Conservation (phyloP, 768 basidiomycete genomes). For the Lactarius quietus region DNA sequence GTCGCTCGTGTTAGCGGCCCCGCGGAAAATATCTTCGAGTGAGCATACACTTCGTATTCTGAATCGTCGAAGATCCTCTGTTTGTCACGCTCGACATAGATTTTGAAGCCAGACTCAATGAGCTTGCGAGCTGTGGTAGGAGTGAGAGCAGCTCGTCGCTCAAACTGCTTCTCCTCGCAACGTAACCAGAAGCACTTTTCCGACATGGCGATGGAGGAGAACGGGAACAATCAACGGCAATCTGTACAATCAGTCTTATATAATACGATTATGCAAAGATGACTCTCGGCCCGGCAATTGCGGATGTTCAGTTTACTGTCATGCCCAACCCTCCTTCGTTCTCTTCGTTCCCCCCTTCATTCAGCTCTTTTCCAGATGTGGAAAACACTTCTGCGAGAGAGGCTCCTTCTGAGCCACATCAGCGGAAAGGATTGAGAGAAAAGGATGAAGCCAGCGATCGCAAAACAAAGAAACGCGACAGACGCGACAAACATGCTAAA, state of each 20-base stretch:
- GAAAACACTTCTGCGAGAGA: slow-evolving; percentile 41
- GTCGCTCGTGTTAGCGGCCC: slow-evolving; percentile 12
- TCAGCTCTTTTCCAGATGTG: slow-evolving; percentile 67
- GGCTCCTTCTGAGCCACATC: slow-evolving; percentile 17
- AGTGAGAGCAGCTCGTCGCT: slow-evolving; percentile 88
- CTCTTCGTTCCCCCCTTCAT: slow-evolving; percentile 61
- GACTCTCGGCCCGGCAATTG: neutral
- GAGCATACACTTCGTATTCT: slow-evolving; percentile 86
- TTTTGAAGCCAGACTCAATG: slow-evolving; percentile 85
- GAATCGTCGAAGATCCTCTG: slow-evolving; percentile 92
- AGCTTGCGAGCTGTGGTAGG: slow-evolving; percentile 87
- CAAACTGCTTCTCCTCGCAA: slow-evolving; percentile 95
- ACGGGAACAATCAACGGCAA: neutral
- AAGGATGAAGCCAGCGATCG: slow-evolving; percentile 33
- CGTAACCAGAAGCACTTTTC: slow-evolving; percentile 77
- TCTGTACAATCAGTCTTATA: slow-evolving; percentile 1
- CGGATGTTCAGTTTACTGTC: slow-evolving; percentile 7
- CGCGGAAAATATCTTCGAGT: slow-evolving; percentile 5
- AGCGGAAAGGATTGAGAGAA: slow-evolving; percentile 25
- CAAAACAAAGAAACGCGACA: slow-evolving; percentile 28
- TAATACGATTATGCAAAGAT: neutral
- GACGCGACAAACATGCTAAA: slow-evolving; percentile 8
- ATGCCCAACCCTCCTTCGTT: slow-evolving; percentile 55
- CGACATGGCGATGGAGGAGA: slow-evolving; percentile 41
- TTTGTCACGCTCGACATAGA: slow-evolving; percentile 88